Evolutionary conservation across 176 grass and related monocot genomes (phyloP).

Genomic region (Raddia guianensis): DNA sequence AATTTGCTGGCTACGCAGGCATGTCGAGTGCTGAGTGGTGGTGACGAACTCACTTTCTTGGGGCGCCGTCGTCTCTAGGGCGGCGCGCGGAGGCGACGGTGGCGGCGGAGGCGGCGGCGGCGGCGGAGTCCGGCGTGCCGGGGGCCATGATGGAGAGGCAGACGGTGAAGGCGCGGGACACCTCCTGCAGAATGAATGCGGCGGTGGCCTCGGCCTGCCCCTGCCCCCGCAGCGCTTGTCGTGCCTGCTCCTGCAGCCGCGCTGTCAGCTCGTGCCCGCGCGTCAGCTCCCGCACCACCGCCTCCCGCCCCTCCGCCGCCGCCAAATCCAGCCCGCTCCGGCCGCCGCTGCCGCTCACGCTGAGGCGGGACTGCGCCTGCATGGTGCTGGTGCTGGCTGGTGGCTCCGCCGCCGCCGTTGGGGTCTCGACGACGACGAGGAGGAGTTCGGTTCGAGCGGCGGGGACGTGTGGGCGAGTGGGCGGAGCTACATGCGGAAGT

Average conservation of each 20-base stretch:
- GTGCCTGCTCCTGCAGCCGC: slow-evolving; percentile 40
- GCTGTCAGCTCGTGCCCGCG: slow-evolving; percentile 54
- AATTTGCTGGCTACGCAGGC: neutral
- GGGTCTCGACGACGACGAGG: too few relatives aligned
- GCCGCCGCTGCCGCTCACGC: slow-evolving; percentile 11
- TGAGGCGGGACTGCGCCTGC: slow-evolving; percentile 41
- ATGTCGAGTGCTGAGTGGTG: neutral
- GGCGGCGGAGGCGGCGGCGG: neutral
- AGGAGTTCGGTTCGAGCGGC: slow-evolving; percentile 9
- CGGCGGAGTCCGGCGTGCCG: neutral
- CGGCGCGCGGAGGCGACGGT: neutral
- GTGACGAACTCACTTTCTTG: slow-evolving; percentile 38
- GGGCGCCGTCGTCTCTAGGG: slow-evolving; percentile 32
- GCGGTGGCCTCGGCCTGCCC: slow-evolving; percentile 58
- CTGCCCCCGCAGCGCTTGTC: slow-evolving; percentile 39
- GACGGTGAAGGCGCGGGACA: slow-evolving; percentile 52
- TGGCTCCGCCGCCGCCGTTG: neutral
- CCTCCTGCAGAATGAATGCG: slow-evolving; percentile 47
- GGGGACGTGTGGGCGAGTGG: neutral
- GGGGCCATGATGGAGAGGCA: slow-evolving; percentile 48
- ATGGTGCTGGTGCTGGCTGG: slow-evolving; percentile 7
- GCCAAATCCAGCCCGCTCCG: neutral
- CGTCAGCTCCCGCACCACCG: slow-evolving; percentile 49
- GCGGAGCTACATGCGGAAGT: neutral
- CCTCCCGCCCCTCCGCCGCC: slow-evolving; percentile 36